Evolutionary conservation across 305 asterid species (phyloP), one percentile per base, ranked within the genome.

Genomic region (Petunia hybrid): DNA sequence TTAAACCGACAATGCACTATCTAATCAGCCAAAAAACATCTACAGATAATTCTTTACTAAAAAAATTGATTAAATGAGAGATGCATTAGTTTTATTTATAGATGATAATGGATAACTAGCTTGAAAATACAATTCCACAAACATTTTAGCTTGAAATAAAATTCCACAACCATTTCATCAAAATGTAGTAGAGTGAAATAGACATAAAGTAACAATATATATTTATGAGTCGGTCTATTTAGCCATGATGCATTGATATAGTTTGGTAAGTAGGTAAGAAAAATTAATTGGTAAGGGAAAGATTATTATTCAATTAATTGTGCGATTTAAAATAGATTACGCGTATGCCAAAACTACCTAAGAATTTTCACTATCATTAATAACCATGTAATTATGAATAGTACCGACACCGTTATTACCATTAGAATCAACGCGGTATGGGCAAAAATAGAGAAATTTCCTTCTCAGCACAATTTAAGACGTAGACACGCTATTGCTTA

Each of bases 261-360:
- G 78, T 6, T 71, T 10, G 12, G 22, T 35, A 35, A 71, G 43
- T 46, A 70, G 42, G 77, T 70, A 70, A 4, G 12, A 35, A 12
- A 36, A 73, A 13, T 48, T 73, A 10, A 45, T 69, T 43, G 41
- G 16, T 9, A 45, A 16, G 41, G 7, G 57, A 46, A 22, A 5
- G 42, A 22, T 31, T 46, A 1, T 6, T 71, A 42, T 45, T 46
- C 46, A 45, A 46, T 46, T 70, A 22, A 22, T 46, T 46, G 77
- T 46, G 12, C 31, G 31, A 70, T 70, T 70, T 43, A 39, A 8
- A 46, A 16, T 45, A 70, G 41, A 70, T 71, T 48, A 71, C 4
- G 78, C 62, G 13, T 40, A 71, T 7, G 61, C 61, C 77, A 71
- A 71, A 71, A 61, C 13, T 53, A 13, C 77, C 61, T 46, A 71